Base-by-base conservation (phyloP, 768 basidiomycete species). In the Boletus patriciae region DNA sequence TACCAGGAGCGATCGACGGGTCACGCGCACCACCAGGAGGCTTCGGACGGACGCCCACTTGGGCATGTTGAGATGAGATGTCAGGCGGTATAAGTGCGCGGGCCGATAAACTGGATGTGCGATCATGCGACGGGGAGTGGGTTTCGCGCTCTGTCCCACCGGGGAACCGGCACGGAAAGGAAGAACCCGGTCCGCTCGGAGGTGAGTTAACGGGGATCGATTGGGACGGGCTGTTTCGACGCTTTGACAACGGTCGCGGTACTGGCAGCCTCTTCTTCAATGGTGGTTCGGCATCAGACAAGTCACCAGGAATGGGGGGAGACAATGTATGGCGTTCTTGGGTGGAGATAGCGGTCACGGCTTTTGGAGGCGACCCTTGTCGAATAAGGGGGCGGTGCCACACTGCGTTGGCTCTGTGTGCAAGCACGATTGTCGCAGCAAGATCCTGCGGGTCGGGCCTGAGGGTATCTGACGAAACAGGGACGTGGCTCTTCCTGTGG, bases 381-480 rank as follows among this genome's bases (percentile, higher is more conserved):
- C 11, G 38, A 38, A 12, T 16, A 8, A 25, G 16, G 19, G 55
- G 19, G 37, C 21, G 52, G 19, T 38, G 60, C 46, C 60, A 59
- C 37, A 50, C 55, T 16, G 64, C 66, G 23, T 72, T 73, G 5
- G 64, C 55, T 45, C 59, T 64, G 52, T 72, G 66, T 21, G 68
- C 55, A 15, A 64, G 58, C 46, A 51, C 29, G 36, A 68, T 72
- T 5, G 66, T 55, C 25, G 72, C 57, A 37, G 66, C 72, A 27
- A 73, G 72, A 45, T 70, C 68, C 19, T 56, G 57, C 0, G 61
- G 27, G n/a, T 52, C 57, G 8, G 70, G 71, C 54, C 57, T 60
- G 46, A 71, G 54, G 0, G 71, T 69, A 54, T 72, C 70, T 48
- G 71, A 66, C 69, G 69, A 66, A 45, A 74, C 69, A 5, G 73